Evolutionary conservation across 225 moss, liverwort and hornwort genomes (phyloP).

Genomic region (Physcomitrium patens): DNA sequence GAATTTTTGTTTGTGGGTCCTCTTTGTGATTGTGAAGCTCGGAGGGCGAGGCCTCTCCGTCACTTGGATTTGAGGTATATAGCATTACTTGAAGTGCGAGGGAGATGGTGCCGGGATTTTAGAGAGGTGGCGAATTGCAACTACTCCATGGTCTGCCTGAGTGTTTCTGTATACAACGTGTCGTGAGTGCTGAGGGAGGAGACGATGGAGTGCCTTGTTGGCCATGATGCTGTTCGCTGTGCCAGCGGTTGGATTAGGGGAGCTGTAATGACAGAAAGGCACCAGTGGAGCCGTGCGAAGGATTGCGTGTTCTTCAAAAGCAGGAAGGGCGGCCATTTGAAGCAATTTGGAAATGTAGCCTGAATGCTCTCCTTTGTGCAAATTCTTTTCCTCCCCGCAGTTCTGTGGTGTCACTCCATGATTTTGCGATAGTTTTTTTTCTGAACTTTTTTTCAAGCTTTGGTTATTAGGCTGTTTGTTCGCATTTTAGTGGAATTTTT

Average conservation of each 20-base stretch:
- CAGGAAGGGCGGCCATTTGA: constrained; percentile 8
- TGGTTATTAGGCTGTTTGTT: not conserved
- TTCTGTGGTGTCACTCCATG: not conserved
- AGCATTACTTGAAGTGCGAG: not conserved
- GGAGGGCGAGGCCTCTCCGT: no score
- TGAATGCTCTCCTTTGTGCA: constrained; percentile 17
- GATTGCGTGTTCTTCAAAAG: constrained; percentile 15
- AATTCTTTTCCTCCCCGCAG: not conserved
- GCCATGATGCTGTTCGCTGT: constrained; percentile 25
- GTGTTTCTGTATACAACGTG: not conserved
- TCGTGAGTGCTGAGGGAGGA: constrained; percentile 1
- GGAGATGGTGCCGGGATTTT: not conserved
- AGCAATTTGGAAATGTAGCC: constrained; percentile 11
- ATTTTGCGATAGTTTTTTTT: constrained; percentile 1
- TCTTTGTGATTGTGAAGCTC: not conserved
- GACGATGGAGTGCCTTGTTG: constrained; percentile 41
- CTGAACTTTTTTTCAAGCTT: not conserved
- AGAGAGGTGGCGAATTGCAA: not conserved
- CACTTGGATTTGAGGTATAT: no score
- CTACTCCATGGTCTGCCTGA: not conserved
- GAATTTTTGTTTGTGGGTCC: constrained; percentile 15
- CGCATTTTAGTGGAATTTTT: not conserved
- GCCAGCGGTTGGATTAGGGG: constrained; percentile 10
- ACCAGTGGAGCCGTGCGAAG: constrained; percentile 11
- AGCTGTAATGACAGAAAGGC: not conserved